These are phyloP conservation scores for Picochlorum sp. DNA, from an alignment of 139 green algal species.

Conservation along the genomic window DNA sequence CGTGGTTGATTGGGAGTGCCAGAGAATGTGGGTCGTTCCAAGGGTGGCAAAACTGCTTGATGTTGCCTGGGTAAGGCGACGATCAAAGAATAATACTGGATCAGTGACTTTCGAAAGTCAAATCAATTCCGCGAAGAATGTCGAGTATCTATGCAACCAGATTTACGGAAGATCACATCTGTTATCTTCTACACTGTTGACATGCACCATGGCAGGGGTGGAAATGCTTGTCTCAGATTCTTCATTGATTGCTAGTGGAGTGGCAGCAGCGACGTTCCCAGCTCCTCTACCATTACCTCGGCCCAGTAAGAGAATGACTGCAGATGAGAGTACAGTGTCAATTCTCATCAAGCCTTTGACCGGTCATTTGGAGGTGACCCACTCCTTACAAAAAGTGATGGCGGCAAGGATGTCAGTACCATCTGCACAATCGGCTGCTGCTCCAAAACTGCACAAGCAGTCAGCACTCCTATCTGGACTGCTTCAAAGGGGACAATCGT, in stretches of 20 bases:
- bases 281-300: neutral
- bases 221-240: conserved; percentile 1
- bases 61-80: neutral
- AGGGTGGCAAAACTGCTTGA: neutral
- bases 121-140: neutral
- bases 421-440: no score
- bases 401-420: neutral
- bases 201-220: neutral
- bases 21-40: neutral
- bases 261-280: neutral
- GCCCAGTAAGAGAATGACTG: neutral
- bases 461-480: no score
- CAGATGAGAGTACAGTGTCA: neutral
- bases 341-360: conserved; percentile 1
- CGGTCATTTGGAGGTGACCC: neutral
- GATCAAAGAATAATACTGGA: conserved; percentile 1
- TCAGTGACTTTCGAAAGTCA: neutral
- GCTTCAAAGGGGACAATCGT: no score
- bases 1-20: neutral
- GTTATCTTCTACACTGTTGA: neutral
- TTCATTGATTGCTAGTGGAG: neutral
- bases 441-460: no score
- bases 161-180: conserved; percentile 2
- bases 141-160: neutral
- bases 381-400: neutral